These are phyloP conservation scores for Xylariaceae sp. DNA, from an alignment of 2,329 filamentous ascomycete species.

Conservation along the genomic window DNA sequence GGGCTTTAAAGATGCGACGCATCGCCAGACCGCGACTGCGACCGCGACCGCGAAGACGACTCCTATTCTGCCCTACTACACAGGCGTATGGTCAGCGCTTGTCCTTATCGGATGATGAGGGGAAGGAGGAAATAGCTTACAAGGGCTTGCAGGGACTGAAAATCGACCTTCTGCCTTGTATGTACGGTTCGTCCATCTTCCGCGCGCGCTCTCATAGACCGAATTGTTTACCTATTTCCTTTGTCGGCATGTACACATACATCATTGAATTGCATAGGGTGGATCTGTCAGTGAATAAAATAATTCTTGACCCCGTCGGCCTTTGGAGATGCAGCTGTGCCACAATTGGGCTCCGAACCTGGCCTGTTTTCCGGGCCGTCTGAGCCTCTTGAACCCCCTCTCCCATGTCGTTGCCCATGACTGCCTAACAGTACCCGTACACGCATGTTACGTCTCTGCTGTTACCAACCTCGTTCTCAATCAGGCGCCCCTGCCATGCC, in stretches of 20 bases:
- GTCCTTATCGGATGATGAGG: constrained; percentile 8
- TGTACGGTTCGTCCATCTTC: constrained; percentile 25
- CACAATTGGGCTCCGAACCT: constrained; percentile 8
- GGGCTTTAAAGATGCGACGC: constrained; percentile 10
- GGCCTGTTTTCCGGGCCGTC: constrained; percentile 4
- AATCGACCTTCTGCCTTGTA: constrained; percentile 22
- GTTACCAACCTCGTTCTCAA: background rate
- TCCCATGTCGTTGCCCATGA: constrained; percentile 7
- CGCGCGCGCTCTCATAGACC: constrained; percentile 26
- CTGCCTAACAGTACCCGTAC: constrained; percentile 3
- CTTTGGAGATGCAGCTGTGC: constrained; percentile 13
- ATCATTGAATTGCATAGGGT: constrained; percentile 27
- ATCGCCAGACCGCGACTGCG: constrained; percentile 10
- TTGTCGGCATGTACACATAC: constrained; percentile 31
- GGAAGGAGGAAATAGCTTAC: constrained; percentile 14
- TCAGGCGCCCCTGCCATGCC: background rate
- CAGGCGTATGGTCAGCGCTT: constrained; percentile 2
- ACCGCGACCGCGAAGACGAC: constrained; percentile 2
- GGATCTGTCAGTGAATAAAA: constrained; percentile 21
- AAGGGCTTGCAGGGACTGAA: constrained; percentile 11
- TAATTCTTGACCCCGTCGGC: constrained; percentile 16
- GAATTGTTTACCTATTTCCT: constrained; percentile 22
- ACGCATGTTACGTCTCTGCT: constrained; percentile 1
- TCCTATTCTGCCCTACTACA: constrained; percentile 10
- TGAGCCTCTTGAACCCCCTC: constrained; percentile 11